These are phyloP conservation scores for Chlorella sorokiniana DNA, from an alignment of 139 green algal species.

Conservation along the genomic window DNA sequence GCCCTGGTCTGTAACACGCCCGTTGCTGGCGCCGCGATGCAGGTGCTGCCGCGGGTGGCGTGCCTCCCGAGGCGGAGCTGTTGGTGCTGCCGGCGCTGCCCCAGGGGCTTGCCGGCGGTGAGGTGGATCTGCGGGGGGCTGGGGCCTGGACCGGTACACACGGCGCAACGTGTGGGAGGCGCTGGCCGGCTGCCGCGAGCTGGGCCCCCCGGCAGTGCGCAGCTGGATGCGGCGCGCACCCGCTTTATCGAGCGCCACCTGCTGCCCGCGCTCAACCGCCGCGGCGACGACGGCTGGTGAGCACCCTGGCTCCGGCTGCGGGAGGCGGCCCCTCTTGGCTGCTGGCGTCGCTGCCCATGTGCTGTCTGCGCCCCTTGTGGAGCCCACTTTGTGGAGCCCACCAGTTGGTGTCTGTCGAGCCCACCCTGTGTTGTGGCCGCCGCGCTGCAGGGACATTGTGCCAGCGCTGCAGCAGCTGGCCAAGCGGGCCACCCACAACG, in stretches of 20 bases:
- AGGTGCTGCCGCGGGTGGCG: not conserved
- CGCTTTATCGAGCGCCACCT: conserved; percentile 70
- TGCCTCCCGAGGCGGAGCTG: too few species aligned
- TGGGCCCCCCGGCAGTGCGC: not conserved
- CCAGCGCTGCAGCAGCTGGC: conserved; percentile 18
- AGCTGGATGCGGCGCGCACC: not conserved
- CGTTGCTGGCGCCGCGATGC: not conserved
- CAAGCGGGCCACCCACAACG: not conserved
- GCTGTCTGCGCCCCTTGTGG: too few species aligned
- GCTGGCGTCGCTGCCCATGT: too few species aligned
- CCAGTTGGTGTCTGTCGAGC: not conserved
- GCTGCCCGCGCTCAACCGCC: conserved; percentile 63
- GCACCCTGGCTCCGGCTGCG: not conserved
- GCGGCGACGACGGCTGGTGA: conserved; percentile 39
- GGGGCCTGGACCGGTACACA: conserved; percentile 85
- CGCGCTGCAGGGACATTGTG: conserved; percentile 16
- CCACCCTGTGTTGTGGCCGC: not conserved
- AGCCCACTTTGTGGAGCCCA: too few species aligned
- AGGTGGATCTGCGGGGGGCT: conserved; percentile 64
- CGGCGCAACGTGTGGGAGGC: conserved; percentile 31
- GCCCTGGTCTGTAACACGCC: too few species aligned
- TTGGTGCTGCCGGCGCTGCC: not conserved
- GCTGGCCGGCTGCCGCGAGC: conserved; percentile 12
- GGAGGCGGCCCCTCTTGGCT: not conserved
- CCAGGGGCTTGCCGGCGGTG: not conserved